Conservation (phyloP, 176 grass and related monocot genomes). For the Hyparrhenia diplandra region DNA sequence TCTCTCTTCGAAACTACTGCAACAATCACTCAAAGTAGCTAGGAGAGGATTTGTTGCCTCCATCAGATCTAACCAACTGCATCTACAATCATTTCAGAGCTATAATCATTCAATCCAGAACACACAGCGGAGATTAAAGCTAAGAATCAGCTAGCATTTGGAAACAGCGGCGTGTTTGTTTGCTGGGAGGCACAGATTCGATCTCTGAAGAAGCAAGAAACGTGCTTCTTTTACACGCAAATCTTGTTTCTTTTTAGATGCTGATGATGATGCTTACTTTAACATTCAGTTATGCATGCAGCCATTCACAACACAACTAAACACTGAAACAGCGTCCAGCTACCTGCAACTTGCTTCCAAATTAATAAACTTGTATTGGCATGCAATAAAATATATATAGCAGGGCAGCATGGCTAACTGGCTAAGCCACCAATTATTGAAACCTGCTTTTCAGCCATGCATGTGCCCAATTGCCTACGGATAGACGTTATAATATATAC, state of each 20-base stretch:
- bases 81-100: too few species aligned
- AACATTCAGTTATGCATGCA: constrained; percentile 19
- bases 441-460: constrained; percentile 12
- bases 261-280: background rate
- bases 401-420: background rate
- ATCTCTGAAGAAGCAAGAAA: background rate
- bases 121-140: background rate
- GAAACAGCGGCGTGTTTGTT: background rate
- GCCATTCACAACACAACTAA: background rate
- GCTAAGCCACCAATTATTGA: constrained; percentile 36
- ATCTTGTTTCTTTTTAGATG: background rate
- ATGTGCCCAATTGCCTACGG: constrained; percentile 18
- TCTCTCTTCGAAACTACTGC: background rate
- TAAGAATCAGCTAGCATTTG: background rate
- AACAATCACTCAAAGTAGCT: background rate
- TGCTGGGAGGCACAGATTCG: background rate
- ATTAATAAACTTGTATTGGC: background rate
- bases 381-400: background rate
- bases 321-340: background rate
- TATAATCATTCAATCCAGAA: background rate
- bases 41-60: background rate
- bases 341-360: background rate
- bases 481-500: background rate
- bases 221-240: background rate
- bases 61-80: background rate